Percentiles rank a stretch among this genome's conserved stretches.
Evolutionary conservation across 208 protist genomes (phyloP).

Genomic region (Balamuthia mandrillaris): DNA sequence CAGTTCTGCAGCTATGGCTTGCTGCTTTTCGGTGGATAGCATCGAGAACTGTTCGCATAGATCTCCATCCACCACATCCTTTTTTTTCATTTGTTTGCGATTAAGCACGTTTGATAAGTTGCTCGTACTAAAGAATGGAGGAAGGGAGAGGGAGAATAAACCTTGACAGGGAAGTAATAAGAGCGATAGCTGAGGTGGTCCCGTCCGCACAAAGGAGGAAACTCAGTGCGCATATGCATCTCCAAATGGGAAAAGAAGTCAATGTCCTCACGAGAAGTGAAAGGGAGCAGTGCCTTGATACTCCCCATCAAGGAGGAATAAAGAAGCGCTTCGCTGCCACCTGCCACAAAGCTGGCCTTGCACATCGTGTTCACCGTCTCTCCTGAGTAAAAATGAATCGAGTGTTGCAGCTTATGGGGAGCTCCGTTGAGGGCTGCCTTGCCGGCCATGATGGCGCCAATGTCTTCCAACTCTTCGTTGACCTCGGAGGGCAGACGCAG

Average conservation of each 20-base stretch:
- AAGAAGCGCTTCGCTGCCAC: constrained; percentile 62
- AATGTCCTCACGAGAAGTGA: constrained; percentile 70
- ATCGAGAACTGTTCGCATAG: constrained; percentile 77
- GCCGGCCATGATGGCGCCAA: constrained; percentile 25
- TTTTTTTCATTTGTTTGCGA: background rate
- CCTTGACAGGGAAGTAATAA: constrained; percentile 81
- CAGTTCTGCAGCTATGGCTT: constrained; percentile 71
- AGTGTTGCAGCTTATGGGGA: constrained; percentile 51
- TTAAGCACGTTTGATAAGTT: background rate
- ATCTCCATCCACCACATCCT: constrained; percentile 82
- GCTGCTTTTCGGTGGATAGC: constrained; percentile 59
- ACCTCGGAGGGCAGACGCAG: constrained; percentile 67
- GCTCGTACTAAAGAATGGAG: background rate
- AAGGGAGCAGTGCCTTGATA: constrained; percentile 45
- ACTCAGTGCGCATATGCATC: constrained; percentile 77
- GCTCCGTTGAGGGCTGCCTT: constrained; percentile 29
- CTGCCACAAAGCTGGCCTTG: constrained; percentile 58
- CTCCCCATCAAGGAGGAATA: constrained; percentile 70
- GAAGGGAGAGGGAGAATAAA: no score
- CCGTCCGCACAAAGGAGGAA: constrained; percentile 73
- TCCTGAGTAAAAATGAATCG: constrained; percentile 78
- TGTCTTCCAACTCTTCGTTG: constrained; percentile 50
- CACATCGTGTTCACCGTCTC: constrained; percentile 74
- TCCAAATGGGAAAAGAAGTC: constrained; percentile 81
- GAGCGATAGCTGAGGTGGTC: constrained; percentile 82